Conservation (phyloP, 768 basidiomycete species). For the Termitomyces eurrhizus region DNA sequence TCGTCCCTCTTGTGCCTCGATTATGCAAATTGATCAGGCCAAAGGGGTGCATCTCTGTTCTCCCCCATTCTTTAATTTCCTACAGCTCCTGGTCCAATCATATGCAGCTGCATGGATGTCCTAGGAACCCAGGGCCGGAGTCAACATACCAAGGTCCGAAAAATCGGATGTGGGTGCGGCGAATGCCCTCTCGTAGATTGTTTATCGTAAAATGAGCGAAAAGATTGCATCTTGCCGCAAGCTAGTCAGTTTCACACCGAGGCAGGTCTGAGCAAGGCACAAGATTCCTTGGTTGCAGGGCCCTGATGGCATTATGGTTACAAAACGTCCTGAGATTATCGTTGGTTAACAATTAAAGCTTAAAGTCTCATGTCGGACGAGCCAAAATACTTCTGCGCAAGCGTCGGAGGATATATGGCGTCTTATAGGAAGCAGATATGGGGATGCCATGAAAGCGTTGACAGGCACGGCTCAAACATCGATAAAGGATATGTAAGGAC, state of each 20-base stretch:
- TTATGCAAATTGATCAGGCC: slow-evolving; percentile 18
- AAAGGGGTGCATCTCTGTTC: slow-evolving; percentile 15
- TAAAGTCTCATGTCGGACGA: slow-evolving; percentile 19
- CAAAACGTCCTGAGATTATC: slow-evolving; percentile 21
- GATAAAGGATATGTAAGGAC: background rate
- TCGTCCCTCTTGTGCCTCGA: slow-evolving; percentile 22
- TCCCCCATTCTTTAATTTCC: slow-evolving; percentile 26
- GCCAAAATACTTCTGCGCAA: slow-evolving; percentile 23
- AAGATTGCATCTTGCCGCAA: slow-evolving; percentile 18
- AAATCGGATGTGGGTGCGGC: slow-evolving; percentile 29
- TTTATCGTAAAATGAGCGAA: slow-evolving; percentile 24
- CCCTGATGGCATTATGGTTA: slow-evolving; percentile 25
- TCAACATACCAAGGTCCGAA: slow-evolving; percentile 17
- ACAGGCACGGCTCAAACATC: background rate
- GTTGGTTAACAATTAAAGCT: slow-evolving; percentile 19
- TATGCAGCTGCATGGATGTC: slow-evolving; percentile 22
- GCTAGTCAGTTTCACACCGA: slow-evolving; percentile 23
- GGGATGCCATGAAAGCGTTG: slow-evolving; percentile 26
- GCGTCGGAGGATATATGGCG: slow-evolving; percentile 24
- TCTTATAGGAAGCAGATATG: slow-evolving; percentile 28
- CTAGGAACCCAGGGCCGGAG: slow-evolving; percentile 20
- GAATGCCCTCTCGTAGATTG: slow-evolving; percentile 24
- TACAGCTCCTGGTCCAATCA: slow-evolving; percentile 21
- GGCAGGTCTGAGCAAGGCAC: slow-evolving; percentile 13
- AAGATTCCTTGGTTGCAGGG: slow-evolving; percentile 21